Base-by-base conservation (phyloP, 225 moss, liverwort and hornwort species). In the Antitrichia curtipendula region DNA sequence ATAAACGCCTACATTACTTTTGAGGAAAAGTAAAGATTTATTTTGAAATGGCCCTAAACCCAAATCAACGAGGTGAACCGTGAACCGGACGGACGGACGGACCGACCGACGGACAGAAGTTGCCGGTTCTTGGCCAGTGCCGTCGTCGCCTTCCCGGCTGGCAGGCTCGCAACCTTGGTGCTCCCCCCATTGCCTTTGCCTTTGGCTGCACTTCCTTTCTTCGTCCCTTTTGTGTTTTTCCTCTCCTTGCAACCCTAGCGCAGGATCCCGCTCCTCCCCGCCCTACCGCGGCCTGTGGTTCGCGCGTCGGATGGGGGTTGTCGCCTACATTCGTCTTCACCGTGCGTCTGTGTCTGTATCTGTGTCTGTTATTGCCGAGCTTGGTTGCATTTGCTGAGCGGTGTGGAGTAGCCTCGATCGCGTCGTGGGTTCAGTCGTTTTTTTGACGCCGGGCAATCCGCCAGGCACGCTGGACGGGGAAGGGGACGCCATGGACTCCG, bases 401-500 rank as follows among this genome's bases (percentile, higher is more conserved):
- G 38, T 20, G 82, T 13, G 64, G 38, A 49, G 50, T 32, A 34
- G 76, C 38, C 40, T 57, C 29, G 40, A 63, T 64, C 75, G 82
- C 45, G 60, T 85, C 38, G 41, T 3, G 40, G 17, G 7, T 58
- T 8, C 40, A 28, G 28, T 58, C 19, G 10, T 6, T 4, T 54
- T 53, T 73, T 2, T 29, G 83, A 43, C 32, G 76, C 12, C 16
- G 65, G 83, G 66, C 86, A 65, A 75, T 52, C 28, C 82, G 29
- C 19, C 2, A 29, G 90, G 59, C 86, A 38, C 89, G 36, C 92
- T 90, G 90, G 90, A 92, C 90, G 88, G 88, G 91, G 75, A 90
- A 27, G 85, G 81, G 54, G 91, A 81, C 61, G 90, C 90, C 62
- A 94, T 94, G 94, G 94, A 94, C 88, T 94, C 94, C 86, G 92